Base-by-base conservation (phyloP, 257 asterid species). In the Nicotiana tomentosiformis region DNA sequence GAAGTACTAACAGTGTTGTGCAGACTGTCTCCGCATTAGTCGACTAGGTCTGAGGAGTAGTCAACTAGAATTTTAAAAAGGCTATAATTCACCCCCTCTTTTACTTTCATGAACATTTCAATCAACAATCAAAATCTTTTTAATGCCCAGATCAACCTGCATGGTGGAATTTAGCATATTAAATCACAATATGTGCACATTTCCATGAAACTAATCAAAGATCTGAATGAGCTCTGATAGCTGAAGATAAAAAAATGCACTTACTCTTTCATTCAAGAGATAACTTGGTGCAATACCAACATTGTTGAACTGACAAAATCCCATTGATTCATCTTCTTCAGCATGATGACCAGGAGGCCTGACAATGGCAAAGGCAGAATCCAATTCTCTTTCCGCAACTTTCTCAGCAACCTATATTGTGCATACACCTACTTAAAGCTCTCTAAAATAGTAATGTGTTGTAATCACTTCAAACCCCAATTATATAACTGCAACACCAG, bases 271-370 rank as follows among this genome's bases (percentile, higher is more conserved):
- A 86, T 94, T 88, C 89, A 96, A 86, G 58, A 96, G 89, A 86
- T 77, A 88, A 84, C 93, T 91, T 56, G 98, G 83, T 2, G 98
- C 98, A 89, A 94, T 78, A 83, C 91, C 98, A 82, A 96, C 98
- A 83, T 94, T 96, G 89, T 94, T 23, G 26, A 23, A 23, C 26
- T 0, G 26, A 23, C 26, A 96, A 90, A 96, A 96, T 43, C 99
- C 99, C 99, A 94, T 96, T 17, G 98, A 97, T 83, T 90, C 90
- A 74, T 77, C 82, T 89, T 84, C 86, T 87, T 94, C 98, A 3
- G 99, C 99, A 84, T 96, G 99, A 90, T 96, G 99, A 20, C 99
- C 98, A 12, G 99, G 99, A 80, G 99, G 99, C 87, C 98, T 90
- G 58, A 96, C 95, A 64, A 96, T 89, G 83, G 99, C 99, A 87